These are phyloP conservation scores for Botrytis pseudocinerea DNA, from an alignment of 2,329 filamentous ascomycete genomes.

Conservation along the genomic window DNA sequence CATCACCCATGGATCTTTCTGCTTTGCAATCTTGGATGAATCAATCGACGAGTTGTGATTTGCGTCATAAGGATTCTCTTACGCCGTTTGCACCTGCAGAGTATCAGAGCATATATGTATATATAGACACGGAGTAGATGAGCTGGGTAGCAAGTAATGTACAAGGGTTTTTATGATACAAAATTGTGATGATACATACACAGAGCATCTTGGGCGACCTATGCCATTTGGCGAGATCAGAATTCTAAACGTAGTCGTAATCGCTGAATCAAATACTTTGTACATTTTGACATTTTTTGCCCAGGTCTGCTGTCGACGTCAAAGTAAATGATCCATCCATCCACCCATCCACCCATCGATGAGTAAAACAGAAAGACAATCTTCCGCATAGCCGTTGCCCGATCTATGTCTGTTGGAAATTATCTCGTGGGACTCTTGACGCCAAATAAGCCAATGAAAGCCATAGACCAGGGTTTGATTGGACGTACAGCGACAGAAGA, in stretches of 20 bases:
- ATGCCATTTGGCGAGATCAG: neutral
- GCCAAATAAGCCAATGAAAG: constrained; percentile 4
- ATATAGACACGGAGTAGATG: neutral
- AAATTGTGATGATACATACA: too few relatives aligned
- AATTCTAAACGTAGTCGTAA: neutral
- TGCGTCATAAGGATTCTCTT: constrained; percentile 2
- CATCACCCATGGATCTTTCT: neutral
- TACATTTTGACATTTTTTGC: neutral
- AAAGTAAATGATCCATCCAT: neutral
- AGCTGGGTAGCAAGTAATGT: neutral
- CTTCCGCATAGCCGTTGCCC: constrained; percentile 9
- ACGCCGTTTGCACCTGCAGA: neutral
- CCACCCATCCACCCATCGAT: neutral
- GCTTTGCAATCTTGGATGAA: neutral
- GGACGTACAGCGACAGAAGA: neutral
- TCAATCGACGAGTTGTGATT: neutral
- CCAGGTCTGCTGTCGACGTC: neutral
- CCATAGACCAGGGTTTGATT: constrained; percentile 2
- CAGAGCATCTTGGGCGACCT: neutral
- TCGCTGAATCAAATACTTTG: too few relatives aligned
- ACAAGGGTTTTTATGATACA: neutral
- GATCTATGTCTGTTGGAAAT: neutral
- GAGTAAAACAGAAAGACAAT: neutral
- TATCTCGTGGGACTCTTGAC: constrained; percentile 13
- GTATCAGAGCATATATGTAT: too few relatives aligned